Evolutionary conservation across 2,329 filamentous ascomycete species (phyloP).

Genomic region (Lithohypha guttulata): DNA sequence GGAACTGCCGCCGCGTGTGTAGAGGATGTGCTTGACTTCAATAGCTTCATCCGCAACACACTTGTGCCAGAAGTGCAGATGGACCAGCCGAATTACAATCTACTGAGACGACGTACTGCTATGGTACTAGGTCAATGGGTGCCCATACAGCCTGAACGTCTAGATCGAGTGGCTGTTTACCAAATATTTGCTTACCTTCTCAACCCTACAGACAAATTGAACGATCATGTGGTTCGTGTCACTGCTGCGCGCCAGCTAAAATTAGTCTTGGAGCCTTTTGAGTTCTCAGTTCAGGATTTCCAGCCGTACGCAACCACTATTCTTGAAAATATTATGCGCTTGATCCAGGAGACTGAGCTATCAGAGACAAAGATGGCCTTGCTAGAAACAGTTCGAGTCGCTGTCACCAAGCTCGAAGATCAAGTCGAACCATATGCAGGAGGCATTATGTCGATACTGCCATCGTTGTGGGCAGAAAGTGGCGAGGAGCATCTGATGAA

Average conservation of each 20-base stretch:
- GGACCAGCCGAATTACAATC: conserved; percentile 56
- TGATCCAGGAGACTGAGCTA: conserved; percentile 70
- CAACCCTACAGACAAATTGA: conserved; percentile 62
- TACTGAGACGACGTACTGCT: conserved; percentile 75
- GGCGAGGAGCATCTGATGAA: conserved; percentile 88
- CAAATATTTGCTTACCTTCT: conserved; percentile 83
- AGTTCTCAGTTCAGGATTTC: conserved; percentile 65
- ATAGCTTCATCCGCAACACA: conserved; percentile 62
- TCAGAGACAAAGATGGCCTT: conserved; percentile 86
- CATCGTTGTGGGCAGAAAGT: conserved; percentile 72
- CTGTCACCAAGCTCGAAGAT: conserved; percentile 72
- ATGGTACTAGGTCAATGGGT: conserved; percentile 89
- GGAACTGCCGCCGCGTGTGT: conserved; percentile 73
- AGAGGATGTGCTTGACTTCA: conserved; percentile 68
- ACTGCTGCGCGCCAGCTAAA: conserved; percentile 81
- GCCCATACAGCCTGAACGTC: conserved; percentile 58
- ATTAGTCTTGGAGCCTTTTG: conserved; percentile 70
- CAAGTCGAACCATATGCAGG: conserved; percentile 57
- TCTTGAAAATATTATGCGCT: conserved; percentile 59
- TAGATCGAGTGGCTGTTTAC: conserved; percentile 63
- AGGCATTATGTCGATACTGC: conserved; percentile 68
- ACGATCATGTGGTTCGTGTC: conserved; percentile 84
- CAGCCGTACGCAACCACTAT: conserved; percentile 65
- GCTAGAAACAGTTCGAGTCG: conserved; percentile 70
- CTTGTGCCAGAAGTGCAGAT: conserved; percentile 70